These are phyloP conservation scores for Monascus purpureus DNA, from an alignment of 495 filamentous ascomycete species.

Conservation along the genomic window DNA sequence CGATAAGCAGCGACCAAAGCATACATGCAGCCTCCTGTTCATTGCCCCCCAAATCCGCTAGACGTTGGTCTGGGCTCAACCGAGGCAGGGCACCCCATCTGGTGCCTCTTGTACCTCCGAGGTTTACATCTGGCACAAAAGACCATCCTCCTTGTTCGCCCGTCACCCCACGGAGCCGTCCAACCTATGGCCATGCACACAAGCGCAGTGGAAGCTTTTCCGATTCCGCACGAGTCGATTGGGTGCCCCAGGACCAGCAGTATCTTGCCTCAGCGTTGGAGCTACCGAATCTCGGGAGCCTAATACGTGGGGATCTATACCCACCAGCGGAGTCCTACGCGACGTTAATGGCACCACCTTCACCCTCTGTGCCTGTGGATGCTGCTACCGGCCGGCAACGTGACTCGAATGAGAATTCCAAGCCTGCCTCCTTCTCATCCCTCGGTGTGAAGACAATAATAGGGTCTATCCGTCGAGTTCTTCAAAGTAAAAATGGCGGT, in stretches of 20 bases:
- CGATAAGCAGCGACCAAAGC: slow-evolving; percentile 41
- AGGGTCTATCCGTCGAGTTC: slow-evolving; percentile 74
- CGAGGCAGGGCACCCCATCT: slow-evolving; percentile 48
- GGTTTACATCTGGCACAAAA: slow-evolving; percentile 8
- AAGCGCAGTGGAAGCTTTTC: slow-evolving; percentile 69
- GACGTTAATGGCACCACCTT: slow-evolving; percentile 50
- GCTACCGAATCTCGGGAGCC: slow-evolving; percentile 59
- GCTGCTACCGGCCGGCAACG: slow-evolving; percentile 17
- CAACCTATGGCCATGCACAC: slow-evolving; percentile 39
- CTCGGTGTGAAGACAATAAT: slow-evolving; percentile 77
- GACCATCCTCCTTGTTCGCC: slow-evolving; percentile 18
- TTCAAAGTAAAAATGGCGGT: slow-evolving; percentile 50
- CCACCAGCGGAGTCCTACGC: slow-evolving; percentile 67
- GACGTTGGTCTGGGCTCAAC: slow-evolving; percentile 25
- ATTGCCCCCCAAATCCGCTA: slow-evolving; percentile 51
- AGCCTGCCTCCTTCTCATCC: slow-evolving; percentile 34
- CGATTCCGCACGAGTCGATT: slow-evolving; percentile 71
- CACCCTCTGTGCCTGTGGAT: slow-evolving; percentile 32
- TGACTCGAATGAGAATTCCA: slow-evolving; percentile 16
- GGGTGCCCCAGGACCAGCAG: slow-evolving; percentile 37
- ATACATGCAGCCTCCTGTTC: slow-evolving; percentile 69
- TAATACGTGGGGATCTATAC: slow-evolving; percentile 71
- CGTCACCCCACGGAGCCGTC: slow-evolving; percentile 14
- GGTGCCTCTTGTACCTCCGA: slow-evolving; percentile 28
- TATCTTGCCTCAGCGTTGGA: slow-evolving; percentile 33